Base-by-base conservation (phyloP, 2,329 filamentous ascomycete genomes). In the Monilinia laxa region DNA sequence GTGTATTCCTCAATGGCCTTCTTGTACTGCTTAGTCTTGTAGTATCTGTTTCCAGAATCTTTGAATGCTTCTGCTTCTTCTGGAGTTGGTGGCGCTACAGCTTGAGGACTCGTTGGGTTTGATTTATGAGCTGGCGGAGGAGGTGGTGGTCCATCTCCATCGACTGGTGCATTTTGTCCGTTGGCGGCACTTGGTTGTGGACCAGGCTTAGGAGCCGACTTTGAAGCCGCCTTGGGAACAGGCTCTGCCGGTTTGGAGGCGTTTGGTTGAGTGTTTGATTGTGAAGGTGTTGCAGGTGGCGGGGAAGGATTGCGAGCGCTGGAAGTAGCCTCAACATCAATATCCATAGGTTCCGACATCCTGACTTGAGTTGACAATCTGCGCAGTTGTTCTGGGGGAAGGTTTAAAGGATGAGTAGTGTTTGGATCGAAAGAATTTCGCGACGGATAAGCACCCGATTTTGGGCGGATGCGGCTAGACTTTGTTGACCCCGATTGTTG, bases 61-160 rank as follows among this genome's bases (percentile, higher is more conserved):
- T 99, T 99, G 85, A 90, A 97, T 16, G 87, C 84, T 80, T 99
- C 95, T 35, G 94, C 92, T 76, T 97, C 92, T 64, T 94, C 90
- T 64, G 68, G 67, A 3, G 70, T 74, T 63, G 72, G 73, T 65
- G 66, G 68, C 52, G 80, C 78, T 31, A 82, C 78, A 55, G 82
- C 80, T 60, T 81, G 80, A 54, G 85, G 86, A 76, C 84, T 88
- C 65, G 83, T 83, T 55, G 85, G 84, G 75, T 84, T 86, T 38
- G 85, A 87, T 73, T 85, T 84, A 79, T 93, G 90, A 68, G 90
- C 90, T 62, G 90, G 90, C 64, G 90, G 90, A 49, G 84, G 82
- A 14, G 90, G 90, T 23, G 83, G 83, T 76, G 73, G 80, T 54
- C 64, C 56, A 57, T 64, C 66, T 47, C 65, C 55, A 23, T 68